Conservation (phyloP, 768 basidiomycete genomes). For the Rhodotorula sphaerocarpa region DNA sequence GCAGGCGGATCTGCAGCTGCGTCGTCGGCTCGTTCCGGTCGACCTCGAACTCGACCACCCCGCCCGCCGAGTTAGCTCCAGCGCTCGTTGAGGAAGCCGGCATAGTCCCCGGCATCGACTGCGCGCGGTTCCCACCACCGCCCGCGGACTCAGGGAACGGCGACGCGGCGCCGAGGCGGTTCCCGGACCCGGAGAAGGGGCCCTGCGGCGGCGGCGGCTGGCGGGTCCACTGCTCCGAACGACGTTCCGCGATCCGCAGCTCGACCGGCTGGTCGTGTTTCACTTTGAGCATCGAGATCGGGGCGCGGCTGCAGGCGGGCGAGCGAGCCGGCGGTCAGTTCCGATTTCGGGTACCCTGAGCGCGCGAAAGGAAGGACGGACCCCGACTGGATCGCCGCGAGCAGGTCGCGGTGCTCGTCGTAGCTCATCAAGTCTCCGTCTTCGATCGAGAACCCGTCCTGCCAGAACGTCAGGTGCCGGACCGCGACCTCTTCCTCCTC, state of each 20-base stretch:
- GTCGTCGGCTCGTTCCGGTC: conserved; percentile 75
- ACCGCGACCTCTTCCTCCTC: conserved; percentile 55
- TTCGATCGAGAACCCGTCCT: conserved; percentile 83
- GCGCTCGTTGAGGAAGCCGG: conserved; percentile 43
- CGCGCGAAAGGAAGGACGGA: conserved; percentile 43
- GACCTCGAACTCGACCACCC: conserved; percentile 59
- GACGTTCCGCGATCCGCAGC: conserved; percentile 64
- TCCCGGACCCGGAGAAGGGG: conserved; percentile 64
- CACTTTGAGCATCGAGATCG: conserved; percentile 67
- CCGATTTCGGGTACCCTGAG: too few relatives aligned
- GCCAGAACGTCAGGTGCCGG: conserved; percentile 81
- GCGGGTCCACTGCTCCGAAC: conserved; percentile 61
- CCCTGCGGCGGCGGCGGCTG: conserved; percentile 49
- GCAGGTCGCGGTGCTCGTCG: conserved; percentile 62
- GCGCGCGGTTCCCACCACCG: background rate
- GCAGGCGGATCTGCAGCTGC: conserved; percentile 78
- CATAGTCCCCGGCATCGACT: conserved; percentile 40
- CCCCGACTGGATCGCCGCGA: conserved; percentile 74
- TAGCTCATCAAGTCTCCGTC: conserved; percentile 78
- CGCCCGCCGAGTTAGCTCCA: too few relatives aligned
- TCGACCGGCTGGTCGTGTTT: conserved; percentile 71
- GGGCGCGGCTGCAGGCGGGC: conserved; percentile 71
- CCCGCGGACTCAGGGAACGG: conserved; percentile 50
- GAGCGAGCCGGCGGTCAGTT: background rate
- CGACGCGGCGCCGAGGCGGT: conserved; percentile 65